phyloP scores from a whole-genome alignment of 2,329 filamentous ascomycete genomes.

The Neocucurbitaria cava region DNA sequence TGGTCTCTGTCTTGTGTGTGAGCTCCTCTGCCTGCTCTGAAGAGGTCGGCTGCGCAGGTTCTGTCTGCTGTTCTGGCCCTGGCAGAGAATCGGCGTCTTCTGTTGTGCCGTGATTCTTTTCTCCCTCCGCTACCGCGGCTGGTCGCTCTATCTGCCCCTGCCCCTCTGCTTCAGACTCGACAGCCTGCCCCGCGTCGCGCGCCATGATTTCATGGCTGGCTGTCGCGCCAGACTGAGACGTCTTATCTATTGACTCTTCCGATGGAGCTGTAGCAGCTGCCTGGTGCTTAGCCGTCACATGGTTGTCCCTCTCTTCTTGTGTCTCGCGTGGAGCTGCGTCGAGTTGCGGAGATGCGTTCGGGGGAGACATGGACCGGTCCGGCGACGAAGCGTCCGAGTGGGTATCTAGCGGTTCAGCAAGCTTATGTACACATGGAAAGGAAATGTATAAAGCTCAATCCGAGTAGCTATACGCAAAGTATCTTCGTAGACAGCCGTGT shows the following conservation, averaged over 20 bases:
- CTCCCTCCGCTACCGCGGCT: conserved; percentile 5
- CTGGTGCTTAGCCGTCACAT: conserved; percentile 14
- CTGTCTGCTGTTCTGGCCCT: background rate
- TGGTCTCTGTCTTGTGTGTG: conserved; percentile 23
- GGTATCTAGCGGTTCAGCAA: conserved; percentile 11
- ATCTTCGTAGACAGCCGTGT: conserved; percentile 13
- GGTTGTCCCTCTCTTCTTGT: conserved; percentile 27
- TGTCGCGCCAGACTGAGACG: background rate
- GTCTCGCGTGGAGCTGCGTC: conserved; percentile 32
- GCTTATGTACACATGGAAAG: conserved; percentile 27
- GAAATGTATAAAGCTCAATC: conserved; percentile 15
- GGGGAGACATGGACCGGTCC: conserved; percentile 46
- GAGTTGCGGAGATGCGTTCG: conserved; percentile 39
- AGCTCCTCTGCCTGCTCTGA: conserved; percentile 23
- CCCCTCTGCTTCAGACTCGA: conserved; percentile 11
- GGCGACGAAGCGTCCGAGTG: conserved; percentile 17
- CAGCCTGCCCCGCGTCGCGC: conserved; percentile 32
- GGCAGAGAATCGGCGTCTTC: background rate
- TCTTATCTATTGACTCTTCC: conserved; percentile 1
- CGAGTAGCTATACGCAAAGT: conserved; percentile 6
- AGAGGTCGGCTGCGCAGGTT: conserved; percentile 9
- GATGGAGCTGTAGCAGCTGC: conserved; percentile 1
- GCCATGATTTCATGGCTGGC: conserved; percentile 4
- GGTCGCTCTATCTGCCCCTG: conserved; percentile 9
- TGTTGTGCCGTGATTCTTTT: background rate